These are phyloP conservation scores for Calendula officinalis DNA, from an alignment of 129 eudicot genomes.

Conservation along the genomic window DNA sequence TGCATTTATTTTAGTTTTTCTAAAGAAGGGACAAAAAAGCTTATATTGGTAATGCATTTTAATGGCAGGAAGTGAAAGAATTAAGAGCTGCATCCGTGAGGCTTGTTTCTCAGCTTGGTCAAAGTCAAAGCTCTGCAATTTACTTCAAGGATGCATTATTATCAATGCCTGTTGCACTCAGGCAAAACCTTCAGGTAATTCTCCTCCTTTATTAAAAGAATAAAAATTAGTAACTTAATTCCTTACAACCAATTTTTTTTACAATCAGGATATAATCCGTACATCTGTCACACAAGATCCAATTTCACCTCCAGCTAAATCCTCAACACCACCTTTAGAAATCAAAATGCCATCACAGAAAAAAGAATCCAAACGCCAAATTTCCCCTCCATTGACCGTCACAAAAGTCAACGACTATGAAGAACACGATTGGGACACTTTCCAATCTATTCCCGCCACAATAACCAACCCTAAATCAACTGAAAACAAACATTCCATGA, in stretches of 20 bases:
- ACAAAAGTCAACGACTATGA: constrained; percentile 22
- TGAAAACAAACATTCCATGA: constrained; percentile 25
- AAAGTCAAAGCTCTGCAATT: constrained; percentile 63
- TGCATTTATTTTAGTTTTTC: background rate
- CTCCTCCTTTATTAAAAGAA: constrained; percentile 7
- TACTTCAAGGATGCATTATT: constrained; percentile 73
- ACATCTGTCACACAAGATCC: constrained; percentile 85
- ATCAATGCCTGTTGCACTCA: constrained; percentile 59
- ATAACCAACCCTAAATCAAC: constrained; percentile 34
- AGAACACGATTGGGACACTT: constrained; percentile 69
- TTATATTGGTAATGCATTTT: background rate
- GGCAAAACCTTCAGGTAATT: constrained; percentile 89
- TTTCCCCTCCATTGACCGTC: constrained; percentile 30
- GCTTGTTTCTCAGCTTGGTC: constrained; percentile 90
- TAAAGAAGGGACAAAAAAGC: background rate
- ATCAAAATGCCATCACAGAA: constrained; percentile 73
- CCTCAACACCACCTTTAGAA: constrained; percentile 47
- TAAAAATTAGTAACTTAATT: background rate
- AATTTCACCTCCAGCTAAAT: constrained; percentile 39
- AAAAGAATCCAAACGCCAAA: constrained; percentile 40
- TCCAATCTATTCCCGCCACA: constrained; percentile 87
- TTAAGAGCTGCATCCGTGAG: constrained; percentile 55
- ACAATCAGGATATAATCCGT: constrained; percentile 76
- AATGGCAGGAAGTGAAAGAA: constrained; percentile 65
- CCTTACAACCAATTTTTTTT: constrained; percentile 23